Evolutionary conservation across 768 basidiomycete genomes (phyloP).

Genomic region (Naganishia friedmannii): DNA sequence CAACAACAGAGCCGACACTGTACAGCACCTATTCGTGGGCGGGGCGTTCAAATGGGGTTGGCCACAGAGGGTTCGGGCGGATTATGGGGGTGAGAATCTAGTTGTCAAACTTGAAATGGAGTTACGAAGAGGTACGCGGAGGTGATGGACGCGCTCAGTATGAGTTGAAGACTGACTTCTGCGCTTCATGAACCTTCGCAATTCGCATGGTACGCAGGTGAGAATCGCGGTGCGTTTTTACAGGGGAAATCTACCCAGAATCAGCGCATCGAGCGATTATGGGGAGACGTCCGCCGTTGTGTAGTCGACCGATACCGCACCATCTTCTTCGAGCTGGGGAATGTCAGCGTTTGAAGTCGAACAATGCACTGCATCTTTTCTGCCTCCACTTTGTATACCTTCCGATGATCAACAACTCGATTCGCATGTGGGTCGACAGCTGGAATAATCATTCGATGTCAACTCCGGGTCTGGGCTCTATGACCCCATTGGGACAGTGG

Average conservation of each 20-base stretch:
- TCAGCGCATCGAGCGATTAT: neutral
- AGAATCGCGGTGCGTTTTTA: neutral
- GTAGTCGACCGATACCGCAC: neutral
- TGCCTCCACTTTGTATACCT: neutral
- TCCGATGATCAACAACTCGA: neutral
- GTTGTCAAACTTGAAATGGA: neutral
- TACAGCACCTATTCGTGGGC: neutral
- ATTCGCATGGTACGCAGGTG: neutral
- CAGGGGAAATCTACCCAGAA: slow-evolving; percentile 3
- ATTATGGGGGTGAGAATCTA: neutral
- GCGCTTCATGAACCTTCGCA: neutral
- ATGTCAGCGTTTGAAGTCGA: neutral
- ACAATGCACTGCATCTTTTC: neutral
- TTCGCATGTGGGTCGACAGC: neutral
- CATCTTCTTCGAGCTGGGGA: neutral
- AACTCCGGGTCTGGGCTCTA: neutral
- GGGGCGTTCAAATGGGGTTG: neutral
- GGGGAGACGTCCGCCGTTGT: neutral
- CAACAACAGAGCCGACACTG: neutral
- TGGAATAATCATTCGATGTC: neutral
- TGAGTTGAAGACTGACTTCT: too few species aligned
- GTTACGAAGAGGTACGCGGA: neutral
- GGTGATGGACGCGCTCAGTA: too few species aligned
- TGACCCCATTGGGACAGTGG: neutral
- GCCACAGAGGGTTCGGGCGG: neutral